Conservation (phyloP, 2,329 filamentous ascomycete species). For the Didymella segeticola region DNA sequence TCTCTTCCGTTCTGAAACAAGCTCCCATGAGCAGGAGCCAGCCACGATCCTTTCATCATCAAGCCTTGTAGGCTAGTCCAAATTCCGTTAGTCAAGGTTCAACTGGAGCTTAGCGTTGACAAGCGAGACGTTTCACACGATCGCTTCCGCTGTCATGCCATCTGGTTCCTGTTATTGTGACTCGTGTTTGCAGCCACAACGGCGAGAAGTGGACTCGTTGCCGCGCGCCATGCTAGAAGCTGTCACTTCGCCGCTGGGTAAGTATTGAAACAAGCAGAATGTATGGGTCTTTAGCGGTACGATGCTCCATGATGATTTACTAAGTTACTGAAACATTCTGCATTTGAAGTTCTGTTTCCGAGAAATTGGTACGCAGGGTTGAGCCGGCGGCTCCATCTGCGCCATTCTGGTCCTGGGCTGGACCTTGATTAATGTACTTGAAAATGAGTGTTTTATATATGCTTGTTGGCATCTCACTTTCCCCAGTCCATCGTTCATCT, state of each 20-base stretch:
- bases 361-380: constrained; percentile 25
- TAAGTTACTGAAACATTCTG: constrained; percentile 17
- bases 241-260: constrained; percentile 25
- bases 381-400: constrained; percentile 15
- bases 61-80: constrained; percentile 5
- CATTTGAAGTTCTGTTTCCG: constrained; percentile 27
- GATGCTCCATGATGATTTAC: constrained; percentile 21
- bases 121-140: constrained; percentile 27
- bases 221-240: constrained; percentile 10
- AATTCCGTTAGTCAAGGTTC: background rate
- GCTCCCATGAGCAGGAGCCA: constrained; percentile 23
- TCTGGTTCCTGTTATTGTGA: constrained; percentile 17
- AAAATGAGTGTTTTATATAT: constrained; percentile 16
- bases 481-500: constrained; percentile 4
- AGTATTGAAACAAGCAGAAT: constrained; percentile 23
- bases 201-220: constrained; percentile 3
- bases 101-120: constrained; percentile 13
- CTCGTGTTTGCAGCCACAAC: constrained; percentile 15
- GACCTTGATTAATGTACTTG: constrained; percentile 16
- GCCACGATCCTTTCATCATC: constrained; percentile 23
- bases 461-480: constrained; percentile 2
- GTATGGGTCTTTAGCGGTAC: constrained; percentile 26
- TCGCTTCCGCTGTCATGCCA: constrained; percentile 24
- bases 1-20: constrained; percentile 24
- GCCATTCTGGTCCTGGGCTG: constrained; percentile 18